Conservation (phyloP, 2,329 filamentous ascomycete genomes). For the Aspergillus tanneri region DNA sequence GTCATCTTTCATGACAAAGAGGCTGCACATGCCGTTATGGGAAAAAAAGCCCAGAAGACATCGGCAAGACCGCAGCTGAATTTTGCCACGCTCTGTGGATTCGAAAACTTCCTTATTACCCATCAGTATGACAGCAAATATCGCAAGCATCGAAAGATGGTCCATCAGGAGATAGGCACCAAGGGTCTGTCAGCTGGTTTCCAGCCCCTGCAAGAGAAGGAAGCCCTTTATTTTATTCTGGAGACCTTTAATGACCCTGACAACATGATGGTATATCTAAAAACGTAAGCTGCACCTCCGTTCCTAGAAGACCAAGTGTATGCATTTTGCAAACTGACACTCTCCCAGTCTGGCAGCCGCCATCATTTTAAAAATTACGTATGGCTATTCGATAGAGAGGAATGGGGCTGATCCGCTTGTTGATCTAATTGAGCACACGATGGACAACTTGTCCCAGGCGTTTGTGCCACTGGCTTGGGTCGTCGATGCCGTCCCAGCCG, state of each 20-base stretch:
- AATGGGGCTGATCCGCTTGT: constrained; percentile 34
- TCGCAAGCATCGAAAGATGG: constrained; percentile 7
- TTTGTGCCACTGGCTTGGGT: constrained; percentile 43
- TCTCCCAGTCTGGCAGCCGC: constrained; percentile 25
- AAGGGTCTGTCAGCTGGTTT: constrained; percentile 40
- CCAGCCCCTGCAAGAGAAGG: constrained; percentile 43
- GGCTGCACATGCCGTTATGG: constrained; percentile 2
- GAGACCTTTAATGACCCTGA: constrained; percentile 42
- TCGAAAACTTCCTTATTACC: constrained; percentile 8
- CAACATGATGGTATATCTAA: constrained; percentile 41
- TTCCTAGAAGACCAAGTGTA: constrained; percentile 7
- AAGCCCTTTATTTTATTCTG: constrained; percentile 44
- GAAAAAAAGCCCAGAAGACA: constrained; percentile 7
- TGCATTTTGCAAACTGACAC: background rate
- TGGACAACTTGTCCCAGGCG: constrained; percentile 43
- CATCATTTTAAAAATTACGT: constrained; percentile 42
- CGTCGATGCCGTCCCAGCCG: constrained; percentile 45
- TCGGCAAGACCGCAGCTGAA: constrained; percentile 6
- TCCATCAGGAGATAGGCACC: constrained; percentile 44
- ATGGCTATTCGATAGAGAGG: constrained; percentile 28
- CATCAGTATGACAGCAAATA: constrained; percentile 4
- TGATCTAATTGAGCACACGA: constrained; percentile 39
- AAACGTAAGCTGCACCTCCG: constrained; percentile 14
- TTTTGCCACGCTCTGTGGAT: constrained; percentile 6
- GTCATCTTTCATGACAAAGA: constrained; percentile 7